These are phyloP conservation scores for Pythium chondricola DNA, from an alignment of 352 stramenopile species.

Conservation along the genomic window DNA sequence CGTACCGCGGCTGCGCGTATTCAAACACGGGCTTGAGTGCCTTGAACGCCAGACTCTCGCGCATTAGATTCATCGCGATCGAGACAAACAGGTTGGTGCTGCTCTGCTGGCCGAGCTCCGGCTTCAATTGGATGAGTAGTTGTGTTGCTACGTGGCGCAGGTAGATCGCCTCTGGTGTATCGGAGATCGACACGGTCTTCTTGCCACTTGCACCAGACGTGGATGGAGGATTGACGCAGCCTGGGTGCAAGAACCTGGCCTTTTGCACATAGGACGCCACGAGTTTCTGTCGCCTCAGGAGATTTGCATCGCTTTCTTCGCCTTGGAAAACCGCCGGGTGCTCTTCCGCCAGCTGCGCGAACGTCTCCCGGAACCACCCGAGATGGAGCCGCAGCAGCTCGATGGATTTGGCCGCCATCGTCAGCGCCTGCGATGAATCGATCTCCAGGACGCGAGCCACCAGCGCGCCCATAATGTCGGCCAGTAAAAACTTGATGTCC, in stretches of 20 bases:
- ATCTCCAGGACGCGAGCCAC: slow-evolving; percentile 56
- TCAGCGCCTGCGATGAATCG: slow-evolving; percentile 60
- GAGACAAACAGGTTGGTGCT: slow-evolving; percentile 60
- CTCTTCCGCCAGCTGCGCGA: slow-evolving; percentile 54
- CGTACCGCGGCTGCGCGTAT: slow-evolving; percentile 61
- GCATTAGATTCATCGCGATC: slow-evolving; percentile 56
- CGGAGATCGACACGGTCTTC: slow-evolving; percentile 13
- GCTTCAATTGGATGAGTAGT: slow-evolving; percentile 54
- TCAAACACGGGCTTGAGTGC: slow-evolving; percentile 60
- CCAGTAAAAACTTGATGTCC: slow-evolving; percentile 60
- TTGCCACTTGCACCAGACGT: slow-evolving; percentile 2
- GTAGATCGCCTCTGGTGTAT: slow-evolving; percentile 48
- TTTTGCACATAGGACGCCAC: slow-evolving; percentile 46
- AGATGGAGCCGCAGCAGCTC: slow-evolving; percentile 69
- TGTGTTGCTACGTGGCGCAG: slow-evolving; percentile 63
- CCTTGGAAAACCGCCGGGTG: slow-evolving; percentile 47
- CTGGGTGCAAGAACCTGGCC: slow-evolving; percentile 61
- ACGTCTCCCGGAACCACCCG: slow-evolving; percentile 75
- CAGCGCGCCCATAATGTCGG: slow-evolving; percentile 52
- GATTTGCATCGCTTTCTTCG: slow-evolving; percentile 43
- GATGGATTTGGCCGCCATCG: slow-evolving; percentile 47
- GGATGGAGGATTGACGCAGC: slow-evolving; percentile 24
- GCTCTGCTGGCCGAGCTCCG: slow-evolving; percentile 45
- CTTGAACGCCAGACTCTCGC: slow-evolving; percentile 56
- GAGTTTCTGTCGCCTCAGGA: slow-evolving; percentile 50